These are phyloP conservation scores for Fistulinella cinereoalba DNA, from an alignment of 1,284 basidiomycete genomes.

Conservation along the genomic window DNA sequence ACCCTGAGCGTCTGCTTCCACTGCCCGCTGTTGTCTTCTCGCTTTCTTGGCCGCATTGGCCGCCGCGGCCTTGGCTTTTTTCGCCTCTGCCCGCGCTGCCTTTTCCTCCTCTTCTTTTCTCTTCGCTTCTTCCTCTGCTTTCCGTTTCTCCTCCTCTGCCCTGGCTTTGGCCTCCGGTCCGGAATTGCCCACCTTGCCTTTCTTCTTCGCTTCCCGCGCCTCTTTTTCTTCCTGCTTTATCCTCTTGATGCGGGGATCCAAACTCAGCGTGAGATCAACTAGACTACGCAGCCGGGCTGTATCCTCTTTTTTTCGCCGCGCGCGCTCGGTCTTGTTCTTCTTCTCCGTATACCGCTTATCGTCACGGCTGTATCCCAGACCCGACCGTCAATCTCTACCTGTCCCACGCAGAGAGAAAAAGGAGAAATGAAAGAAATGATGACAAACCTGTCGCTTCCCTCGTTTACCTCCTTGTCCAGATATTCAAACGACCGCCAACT, in stretches of 20 bases:
- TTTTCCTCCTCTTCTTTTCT: conserved; percentile 29
- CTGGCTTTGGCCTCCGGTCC: conserved; percentile 55
- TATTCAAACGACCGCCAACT: conserved; percentile 99
- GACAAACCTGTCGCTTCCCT: conserved; percentile 92
- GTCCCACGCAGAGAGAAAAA: background rate
- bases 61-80: conserved; percentile 80
- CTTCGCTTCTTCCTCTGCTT: conserved; percentile 61
- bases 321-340: conserved; percentile 98
- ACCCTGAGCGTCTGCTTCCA: conserved; percentile 17
- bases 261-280: conserved; percentile 82
- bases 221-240: conserved; percentile 98
- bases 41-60: conserved; percentile 96
- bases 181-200: conserved; percentile 43
- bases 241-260: conserved; percentile 95
- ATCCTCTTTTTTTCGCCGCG: conserved; percentile 97
- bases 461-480: conserved; percentile 97
- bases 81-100: conserved; percentile 73
- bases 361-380: conserved; percentile 66
- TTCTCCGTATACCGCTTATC: conserved; percentile 99
- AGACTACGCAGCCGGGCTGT: conserved; percentile 85
- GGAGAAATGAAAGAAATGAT: too few relatives aligned
- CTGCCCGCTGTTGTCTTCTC: conserved; percentile 33
- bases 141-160: conserved; percentile 66
- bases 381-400: conserved; percentile 1
- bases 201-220: conserved; percentile 91